Base-by-base conservation (phyloP, 75 land plant species). In the Cryptomeria japonica region DNA sequence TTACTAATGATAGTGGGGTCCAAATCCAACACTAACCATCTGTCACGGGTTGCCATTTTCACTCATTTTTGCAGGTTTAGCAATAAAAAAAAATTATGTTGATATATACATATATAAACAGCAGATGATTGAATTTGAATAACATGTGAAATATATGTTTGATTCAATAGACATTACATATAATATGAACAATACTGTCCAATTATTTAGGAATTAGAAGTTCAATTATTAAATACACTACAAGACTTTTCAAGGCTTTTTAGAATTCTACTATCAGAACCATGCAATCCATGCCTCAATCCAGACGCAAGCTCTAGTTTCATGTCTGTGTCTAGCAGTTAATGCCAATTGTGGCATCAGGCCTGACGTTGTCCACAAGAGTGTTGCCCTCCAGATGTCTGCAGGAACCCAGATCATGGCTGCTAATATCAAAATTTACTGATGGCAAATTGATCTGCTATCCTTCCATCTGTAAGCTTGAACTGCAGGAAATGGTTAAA, bases 391-490 rank as follows among this genome's bases (percentile, higher is more conserved):
- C 70, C n/a, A 7, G 28, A 64, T 25, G 28, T 64, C 70, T 22
- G n/a, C 28, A 5, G 70, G n/a, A 8, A 25, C 28, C 28, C 28
- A 25, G 70, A 64, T 64, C 70, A 64, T 7, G 70, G 36, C 51
- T 82, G 32, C 32, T n/a, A 38, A n/a, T 46, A 82, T 82, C 84
- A 82, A 82, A n/a, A 46, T 22, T 41, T 82, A 13, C 49, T 82
- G 4, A 82, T 10, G 41, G 51, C 46, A 82, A 82, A 82, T 82
- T 82, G 84, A 82, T 82, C 84, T n/a, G 84, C 84, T 82, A 82
- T 82, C 84, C 51, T 82, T 47, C 84, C 84, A 82, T 82, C 84
- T 28, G 84, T 22, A 42, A 82, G 84, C 84, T 82, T 82, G 51
- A 82, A 82, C 84, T 82, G 84, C 51, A 82, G 46, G 47, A 82